These are phyloP conservation scores for Neocatenulostroma microsporum DNA, from an alignment of 2,329 filamentous ascomycete genomes.

Conservation along the genomic window DNA sequence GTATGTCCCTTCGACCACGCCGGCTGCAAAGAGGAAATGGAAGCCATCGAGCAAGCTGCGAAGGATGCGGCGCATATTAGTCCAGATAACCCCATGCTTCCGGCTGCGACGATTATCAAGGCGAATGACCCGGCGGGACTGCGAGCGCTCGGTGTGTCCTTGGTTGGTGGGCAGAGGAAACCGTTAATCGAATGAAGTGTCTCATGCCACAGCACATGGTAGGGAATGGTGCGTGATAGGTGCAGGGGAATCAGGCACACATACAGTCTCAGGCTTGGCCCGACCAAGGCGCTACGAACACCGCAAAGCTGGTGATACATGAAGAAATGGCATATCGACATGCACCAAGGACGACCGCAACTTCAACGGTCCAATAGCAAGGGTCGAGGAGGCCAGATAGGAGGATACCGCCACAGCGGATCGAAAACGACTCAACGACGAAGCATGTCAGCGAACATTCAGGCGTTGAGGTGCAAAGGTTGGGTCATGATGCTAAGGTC, in stretches of 20 bases:
- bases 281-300: too few relatives aligned
- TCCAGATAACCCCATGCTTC: constrained; percentile 86
- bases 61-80: constrained; percentile 85
- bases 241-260: not conserved
- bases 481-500: not conserved
- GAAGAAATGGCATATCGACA: too few relatives aligned
- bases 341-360: too few relatives aligned
- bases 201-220: too few relatives aligned
- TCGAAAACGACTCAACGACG: too few relatives aligned
- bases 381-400: too few relatives aligned
- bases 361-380: too few relatives aligned
- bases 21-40: constrained; percentile 96
- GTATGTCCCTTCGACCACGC: constrained; percentile 94
- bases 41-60: constrained; percentile 91
- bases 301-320: too few relatives aligned
- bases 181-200: constrained; percentile 55
- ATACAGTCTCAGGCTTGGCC: not conserved
- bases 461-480: too few relatives aligned
- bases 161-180: constrained; percentile 56
- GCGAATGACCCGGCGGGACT: constrained; percentile 63
- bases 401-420: too few relatives aligned
- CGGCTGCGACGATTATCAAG: constrained; percentile 71
- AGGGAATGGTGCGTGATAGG: not conserved
- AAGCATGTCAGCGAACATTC: too few relatives aligned
- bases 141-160: constrained; percentile 52